Evolutionary conservation across 306 rosid genomes (phyloP).

Genomic region (Quercus agrifolia): DNA sequence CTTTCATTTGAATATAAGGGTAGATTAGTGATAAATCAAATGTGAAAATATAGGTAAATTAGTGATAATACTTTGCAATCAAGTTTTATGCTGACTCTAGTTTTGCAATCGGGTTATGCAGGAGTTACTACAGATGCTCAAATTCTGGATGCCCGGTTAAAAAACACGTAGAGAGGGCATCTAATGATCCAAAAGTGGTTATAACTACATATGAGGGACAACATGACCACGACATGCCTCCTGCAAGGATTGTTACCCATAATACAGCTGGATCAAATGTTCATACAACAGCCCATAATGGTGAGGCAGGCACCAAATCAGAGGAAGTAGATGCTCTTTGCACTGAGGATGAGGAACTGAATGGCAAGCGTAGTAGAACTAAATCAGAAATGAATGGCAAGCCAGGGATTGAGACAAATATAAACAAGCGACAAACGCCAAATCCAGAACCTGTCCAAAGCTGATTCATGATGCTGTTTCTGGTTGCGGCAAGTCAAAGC

Average conservation of each 20-base stretch:
- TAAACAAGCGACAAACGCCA: constrained; percentile 31
- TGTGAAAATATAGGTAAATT: not conserved
- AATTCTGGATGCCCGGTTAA: constrained; percentile 81
- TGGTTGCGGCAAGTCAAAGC: constrained; percentile 23
- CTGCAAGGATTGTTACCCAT: constrained; percentile 44
- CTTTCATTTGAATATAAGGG: not conserved
- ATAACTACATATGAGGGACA: constrained; percentile 81
- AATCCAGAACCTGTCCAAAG: constrained; percentile 43
- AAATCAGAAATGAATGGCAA: constrained; percentile 32
- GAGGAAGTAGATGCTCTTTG: constrained; percentile 17
- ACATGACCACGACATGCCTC: constrained; percentile 68
- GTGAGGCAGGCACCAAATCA: constrained; percentile 30
- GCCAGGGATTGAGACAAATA: constrained; percentile 20
- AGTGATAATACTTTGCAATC: not conserved
- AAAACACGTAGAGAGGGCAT: constrained; percentile 87
- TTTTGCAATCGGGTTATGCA: constrained; percentile 33
- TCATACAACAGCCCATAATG: constrained; percentile 15
- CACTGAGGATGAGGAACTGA: constrained; percentile 26
- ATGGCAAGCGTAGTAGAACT: constrained; percentile 13
- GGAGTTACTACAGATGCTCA: constrained; percentile 96
- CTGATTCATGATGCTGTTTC: constrained; percentile 31
- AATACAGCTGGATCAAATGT: constrained; percentile 35
- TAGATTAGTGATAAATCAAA: not conserved
- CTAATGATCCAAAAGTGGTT: constrained; percentile 61
- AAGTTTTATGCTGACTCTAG: constrained; percentile 14